Evolutionary conservation across 371 early-diverging fungal genomes (phyloP).

Genomic region (Batkoa obscura): DNA sequence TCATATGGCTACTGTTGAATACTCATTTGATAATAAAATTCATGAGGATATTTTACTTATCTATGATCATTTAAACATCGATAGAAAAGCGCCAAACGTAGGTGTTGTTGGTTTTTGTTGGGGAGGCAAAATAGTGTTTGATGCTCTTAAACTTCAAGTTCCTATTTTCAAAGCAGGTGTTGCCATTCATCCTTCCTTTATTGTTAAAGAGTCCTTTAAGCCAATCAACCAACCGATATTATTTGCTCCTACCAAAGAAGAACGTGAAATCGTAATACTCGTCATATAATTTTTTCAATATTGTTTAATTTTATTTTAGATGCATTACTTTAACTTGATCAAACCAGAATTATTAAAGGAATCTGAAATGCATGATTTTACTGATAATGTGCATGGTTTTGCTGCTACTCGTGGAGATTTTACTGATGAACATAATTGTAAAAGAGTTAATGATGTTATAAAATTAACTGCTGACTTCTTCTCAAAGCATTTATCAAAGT

Average conservation of each 20-base stretch:
- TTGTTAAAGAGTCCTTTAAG: slow-evolving; percentile 23
- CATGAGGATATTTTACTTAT: neutral
- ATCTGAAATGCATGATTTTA: slow-evolving; percentile 30
- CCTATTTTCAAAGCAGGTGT: slow-evolving; percentile 23
- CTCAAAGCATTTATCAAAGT: neutral
- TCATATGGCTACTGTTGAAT: neutral
- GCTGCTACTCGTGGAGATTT: slow-evolving; percentile 46
- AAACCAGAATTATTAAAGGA: slow-evolving; percentile 21
- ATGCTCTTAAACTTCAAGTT: neutral
- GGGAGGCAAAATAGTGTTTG: neutral
- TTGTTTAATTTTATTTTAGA: neutral
- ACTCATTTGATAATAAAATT: neutral
- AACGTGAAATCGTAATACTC: slow-evolving; percentile 27
- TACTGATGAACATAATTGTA: slow-evolving; percentile 19
- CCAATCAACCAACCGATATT: slow-evolving; percentile 30
- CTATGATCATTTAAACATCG: neutral
- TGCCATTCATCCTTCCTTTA: slow-evolving; percentile 27
- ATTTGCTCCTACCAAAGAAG: slow-evolving; percentile 36
- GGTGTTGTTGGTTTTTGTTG: slow-evolving; percentile 5
- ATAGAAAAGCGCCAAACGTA: neutral
- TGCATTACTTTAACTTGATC: neutral
- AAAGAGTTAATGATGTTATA: slow-evolving; percentile 30
- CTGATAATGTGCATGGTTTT: slow-evolving; percentile 50
- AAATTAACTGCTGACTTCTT: slow-evolving; percentile 28
- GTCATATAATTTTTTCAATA: neutral